Conservation (phyloP, 2,329 filamentous ascomycete species). For the Fusarium sp. region DNA sequence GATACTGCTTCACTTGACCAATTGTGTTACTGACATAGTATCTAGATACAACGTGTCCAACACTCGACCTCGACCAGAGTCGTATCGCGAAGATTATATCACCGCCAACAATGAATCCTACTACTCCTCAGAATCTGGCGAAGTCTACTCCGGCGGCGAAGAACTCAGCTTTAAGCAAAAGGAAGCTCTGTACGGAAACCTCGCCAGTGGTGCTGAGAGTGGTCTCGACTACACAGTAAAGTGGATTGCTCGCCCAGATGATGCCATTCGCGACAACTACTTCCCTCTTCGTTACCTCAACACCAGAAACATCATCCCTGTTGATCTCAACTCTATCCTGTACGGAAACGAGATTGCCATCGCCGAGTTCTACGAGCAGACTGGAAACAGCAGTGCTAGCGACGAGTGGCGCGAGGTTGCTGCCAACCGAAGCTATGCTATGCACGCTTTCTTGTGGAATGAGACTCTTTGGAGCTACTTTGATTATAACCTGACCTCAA, state of each 20-base stretch:
- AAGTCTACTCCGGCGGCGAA: conserved; percentile 65
- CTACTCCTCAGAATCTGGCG: conserved; percentile 64
- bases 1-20: background rate
- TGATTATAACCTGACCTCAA: conserved; percentile 74
- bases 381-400: conserved; percentile 63
- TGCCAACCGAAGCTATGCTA: conserved; percentile 66
- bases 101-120: conserved; percentile 75
- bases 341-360: conserved; percentile 74
- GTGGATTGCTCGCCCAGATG: conserved; percentile 67
- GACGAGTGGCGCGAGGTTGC: conserved; percentile 63
- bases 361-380: conserved; percentile 62
- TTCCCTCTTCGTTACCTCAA: conserved; percentile 75
- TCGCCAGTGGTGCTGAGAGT: conserved; percentile 73
- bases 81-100: conserved; percentile 72
- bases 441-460: conserved; percentile 74
- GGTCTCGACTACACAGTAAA: conserved; percentile 73
- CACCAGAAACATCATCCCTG: conserved; percentile 66
- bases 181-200: conserved; percentile 67
- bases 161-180: conserved; percentile 64
- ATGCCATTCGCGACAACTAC: conserved; percentile 69
- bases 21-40: conserved; percentile 24
- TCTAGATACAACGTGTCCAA: conserved; percentile 69
- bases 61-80: conserved; percentile 74
- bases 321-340: conserved; percentile 75
- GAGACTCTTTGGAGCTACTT: conserved; percentile 71